Conservation (phyloP, 805 yeast species). For the Yamadazyma scolyti region DNA sequence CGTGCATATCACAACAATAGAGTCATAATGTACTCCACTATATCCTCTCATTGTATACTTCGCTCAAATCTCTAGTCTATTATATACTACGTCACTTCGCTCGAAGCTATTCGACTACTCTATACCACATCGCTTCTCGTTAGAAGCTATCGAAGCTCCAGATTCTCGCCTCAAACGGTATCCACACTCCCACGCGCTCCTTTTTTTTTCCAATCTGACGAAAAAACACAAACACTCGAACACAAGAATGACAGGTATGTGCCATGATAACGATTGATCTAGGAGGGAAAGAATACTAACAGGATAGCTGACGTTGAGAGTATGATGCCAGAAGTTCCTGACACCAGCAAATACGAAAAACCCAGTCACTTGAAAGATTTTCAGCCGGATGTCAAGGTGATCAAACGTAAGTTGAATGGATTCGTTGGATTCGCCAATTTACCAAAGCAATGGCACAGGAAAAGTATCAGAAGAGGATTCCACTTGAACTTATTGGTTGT, state of each 20-base stretch:
- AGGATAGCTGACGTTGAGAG: constrained; percentile 13
- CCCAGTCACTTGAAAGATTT: constrained; percentile 5
- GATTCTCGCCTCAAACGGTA: no score
- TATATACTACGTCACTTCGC: no score
- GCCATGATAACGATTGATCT: no score
- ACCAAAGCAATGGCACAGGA: constrained; percentile 98
- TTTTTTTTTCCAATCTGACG: constrained; percentile 8
- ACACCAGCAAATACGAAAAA: constrained; percentile 12
- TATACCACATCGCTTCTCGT: no score
- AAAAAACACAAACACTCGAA: constrained; percentile 8
- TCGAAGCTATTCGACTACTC: no score
- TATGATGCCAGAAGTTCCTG: constrained; percentile 15
- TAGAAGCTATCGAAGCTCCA: no score
- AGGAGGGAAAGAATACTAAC: constrained; percentile 2
- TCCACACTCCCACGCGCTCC: constrained; percentile 5
- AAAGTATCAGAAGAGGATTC: constrained; percentile 86
- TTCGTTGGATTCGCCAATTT: constrained; percentile 96
- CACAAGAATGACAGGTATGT: constrained; percentile 13
- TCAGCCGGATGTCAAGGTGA: constrained; percentile 50
- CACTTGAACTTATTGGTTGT: constrained; percentile 84
- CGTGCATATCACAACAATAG: no score
- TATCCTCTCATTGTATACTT: no score
- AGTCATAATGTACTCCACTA: no score
- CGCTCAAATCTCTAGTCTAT: no score
- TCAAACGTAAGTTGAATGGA: constrained; percentile 81